These are phyloP conservation scores for Forsythia viridissima DNA, from an alignment of 257 asterid genomes.

Conservation along the genomic window DNA sequence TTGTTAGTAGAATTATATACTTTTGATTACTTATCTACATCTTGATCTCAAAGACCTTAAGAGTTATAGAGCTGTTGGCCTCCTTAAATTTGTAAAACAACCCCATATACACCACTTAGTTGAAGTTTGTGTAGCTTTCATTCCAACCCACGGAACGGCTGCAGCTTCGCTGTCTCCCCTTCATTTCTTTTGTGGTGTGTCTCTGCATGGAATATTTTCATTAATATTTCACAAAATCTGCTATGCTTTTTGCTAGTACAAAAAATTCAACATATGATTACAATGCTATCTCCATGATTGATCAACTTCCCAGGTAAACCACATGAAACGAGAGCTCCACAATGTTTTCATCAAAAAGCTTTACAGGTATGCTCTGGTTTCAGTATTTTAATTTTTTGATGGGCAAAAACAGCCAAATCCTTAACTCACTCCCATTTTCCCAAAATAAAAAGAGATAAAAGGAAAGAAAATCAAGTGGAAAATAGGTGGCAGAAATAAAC, in stretches of 20 bases:
- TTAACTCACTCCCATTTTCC: neutral
- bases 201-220: neutral
- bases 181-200: neutral
- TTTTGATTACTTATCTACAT: neutral
- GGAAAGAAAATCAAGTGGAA: neutral
- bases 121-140: neutral
- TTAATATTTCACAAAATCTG: neutral
- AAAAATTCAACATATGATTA: neutral
- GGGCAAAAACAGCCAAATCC: neutral
- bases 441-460: neutral
- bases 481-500: neutral
- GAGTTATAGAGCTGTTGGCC: neutral
- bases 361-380: conserved; percentile 57
- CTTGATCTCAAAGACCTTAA: neutral
- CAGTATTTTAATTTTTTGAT: neutral
- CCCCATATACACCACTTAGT: neutral
- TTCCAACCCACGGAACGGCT: neutral
- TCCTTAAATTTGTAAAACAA: neutral
- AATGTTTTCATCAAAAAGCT: conserved; percentile 69
- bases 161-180: neutral
- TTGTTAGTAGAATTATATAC: neutral
- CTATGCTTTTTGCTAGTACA: neutral
- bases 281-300: neutral
- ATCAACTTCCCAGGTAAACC: conserved; percentile 54
- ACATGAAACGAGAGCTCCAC: conserved; percentile 89